Evolutionary conservation across 1,139 yeast genomes (phyloP).

Genomic region (Debaryomycetaceae sp.): DNA sequence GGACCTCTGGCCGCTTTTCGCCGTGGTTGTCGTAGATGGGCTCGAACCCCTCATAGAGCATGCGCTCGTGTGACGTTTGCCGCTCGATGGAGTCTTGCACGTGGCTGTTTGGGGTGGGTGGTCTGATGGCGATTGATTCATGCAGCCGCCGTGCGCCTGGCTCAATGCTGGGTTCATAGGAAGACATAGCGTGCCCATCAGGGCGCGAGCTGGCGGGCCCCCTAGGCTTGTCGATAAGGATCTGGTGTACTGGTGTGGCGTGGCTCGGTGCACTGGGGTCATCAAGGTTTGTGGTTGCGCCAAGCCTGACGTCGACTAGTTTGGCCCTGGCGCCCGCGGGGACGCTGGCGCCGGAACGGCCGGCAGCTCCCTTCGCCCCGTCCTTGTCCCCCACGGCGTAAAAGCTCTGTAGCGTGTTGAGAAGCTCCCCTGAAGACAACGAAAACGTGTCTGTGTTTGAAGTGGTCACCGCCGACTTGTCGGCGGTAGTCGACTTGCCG

Average conservation of each 20-base stretch:
- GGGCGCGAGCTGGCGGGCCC: too few relatives aligned
- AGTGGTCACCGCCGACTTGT: too few relatives aligned
- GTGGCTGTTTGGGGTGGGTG: slow-evolving; percentile 7
- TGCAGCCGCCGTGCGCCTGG: too few relatives aligned
- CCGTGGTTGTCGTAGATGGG: too few relatives aligned
- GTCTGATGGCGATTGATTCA: slow-evolving; percentile 1
- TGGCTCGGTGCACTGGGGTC: slow-evolving; percentile 7
- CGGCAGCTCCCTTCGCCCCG: background rate
- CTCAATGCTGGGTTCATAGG: too few relatives aligned
- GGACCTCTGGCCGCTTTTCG: too few relatives aligned
- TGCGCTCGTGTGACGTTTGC: slow-evolving; percentile 12
- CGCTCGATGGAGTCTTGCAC: slow-evolving; percentile 11
- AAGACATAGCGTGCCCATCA: too few relatives aligned
- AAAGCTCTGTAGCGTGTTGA: slow-evolving; percentile 22
- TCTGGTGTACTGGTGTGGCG: slow-evolving; percentile 3
- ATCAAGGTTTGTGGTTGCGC: too few relatives aligned
- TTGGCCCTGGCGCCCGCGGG: too few relatives aligned
- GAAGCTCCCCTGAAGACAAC: slow-evolving; percentile 35
- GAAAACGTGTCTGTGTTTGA: slow-evolving; percentile 19
- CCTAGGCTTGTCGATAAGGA: too few relatives aligned
- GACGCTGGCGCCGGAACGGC: too few relatives aligned
- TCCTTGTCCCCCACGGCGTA: background rate
- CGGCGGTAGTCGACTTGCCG: slow-evolving; percentile 3
- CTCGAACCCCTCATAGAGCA: slow-evolving; percentile 9
- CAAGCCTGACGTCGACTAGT: too few relatives aligned